Evolutionary conservation across 805 yeast species (phyloP).

Genomic region (Aciculoconidium aculeatum): DNA sequence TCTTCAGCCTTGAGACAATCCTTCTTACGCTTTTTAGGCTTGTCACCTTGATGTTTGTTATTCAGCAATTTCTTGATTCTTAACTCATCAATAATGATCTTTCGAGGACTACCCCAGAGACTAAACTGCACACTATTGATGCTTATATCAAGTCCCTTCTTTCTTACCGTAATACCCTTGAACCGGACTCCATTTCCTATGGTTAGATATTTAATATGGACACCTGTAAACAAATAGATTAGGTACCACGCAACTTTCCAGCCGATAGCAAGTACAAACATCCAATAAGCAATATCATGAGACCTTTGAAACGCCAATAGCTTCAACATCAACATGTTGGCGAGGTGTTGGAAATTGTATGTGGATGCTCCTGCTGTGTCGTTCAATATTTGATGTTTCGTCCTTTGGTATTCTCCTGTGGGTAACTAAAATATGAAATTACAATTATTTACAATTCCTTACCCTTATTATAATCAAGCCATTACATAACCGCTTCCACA

Average conservation of each 20-base stretch:
- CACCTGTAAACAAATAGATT: conserved; percentile 25
- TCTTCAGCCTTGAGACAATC: not conserved
- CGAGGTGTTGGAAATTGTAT: not conserved
- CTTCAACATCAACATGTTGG: conserved; percentile 2
- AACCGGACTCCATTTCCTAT: conserved; percentile 36
- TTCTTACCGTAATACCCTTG: conserved; percentile 20
- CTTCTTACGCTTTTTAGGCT: conserved; percentile 1
- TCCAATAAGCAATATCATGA: conserved; percentile 5
- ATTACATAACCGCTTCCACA: no score
- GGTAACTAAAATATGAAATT: no score
- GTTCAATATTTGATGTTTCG: no score
- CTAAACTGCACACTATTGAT: conserved; percentile 23
- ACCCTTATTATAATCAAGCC: no score
- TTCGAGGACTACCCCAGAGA: conserved; percentile 35
- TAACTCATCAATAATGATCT: conserved; percentile 24
- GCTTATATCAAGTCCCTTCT: conserved; percentile 9
- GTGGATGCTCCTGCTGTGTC: no score
- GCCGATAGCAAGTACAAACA: conserved; percentile 6
- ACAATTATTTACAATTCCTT: no score
- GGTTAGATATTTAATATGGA: conserved; percentile 26
- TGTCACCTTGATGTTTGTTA: no score
- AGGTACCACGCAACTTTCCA: conserved; percentile 30
- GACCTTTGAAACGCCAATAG: conserved; percentile 3
- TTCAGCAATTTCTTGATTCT: conserved; percentile 1
- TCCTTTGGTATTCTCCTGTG: no score